These are phyloP conservation scores for Magnolia kwangsiensis DNA, from an alignment of 164 flowering plant genomes.

Conservation along the genomic window DNA sequence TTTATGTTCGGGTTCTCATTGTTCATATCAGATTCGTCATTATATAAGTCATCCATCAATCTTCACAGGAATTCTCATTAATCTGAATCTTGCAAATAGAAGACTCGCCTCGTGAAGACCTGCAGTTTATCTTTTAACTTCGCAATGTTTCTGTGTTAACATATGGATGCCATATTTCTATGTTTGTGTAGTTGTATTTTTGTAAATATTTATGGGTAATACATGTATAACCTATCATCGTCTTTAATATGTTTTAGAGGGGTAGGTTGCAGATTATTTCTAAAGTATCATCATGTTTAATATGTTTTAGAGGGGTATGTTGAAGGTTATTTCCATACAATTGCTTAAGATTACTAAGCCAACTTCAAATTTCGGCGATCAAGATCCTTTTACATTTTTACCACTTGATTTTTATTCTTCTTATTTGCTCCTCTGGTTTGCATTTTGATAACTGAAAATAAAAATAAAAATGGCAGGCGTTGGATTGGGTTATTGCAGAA, in stretches of 20 bases:
- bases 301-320: not conserved
- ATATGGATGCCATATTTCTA: not conserved
- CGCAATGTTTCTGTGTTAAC: not conserved
- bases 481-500: slow-evolving; percentile 91
- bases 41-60: not conserved
- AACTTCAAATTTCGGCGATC: not conserved
- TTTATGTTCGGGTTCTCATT: not conserved
- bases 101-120: too few relatives aligned
- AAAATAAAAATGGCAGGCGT: slow-evolving; percentile 40
- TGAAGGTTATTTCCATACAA: not conserved
- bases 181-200: not conserved
- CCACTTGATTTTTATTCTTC: not conserved
- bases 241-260: not conserved
- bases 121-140: too few relatives aligned
- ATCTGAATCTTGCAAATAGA: not conserved
- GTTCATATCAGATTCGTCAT: not conserved
- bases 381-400: not conserved
- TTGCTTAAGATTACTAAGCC: not conserved
- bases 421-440: not conserved
- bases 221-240: not conserved
- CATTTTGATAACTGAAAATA: not conserved
- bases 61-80: not conserved
- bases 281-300: not conserved
- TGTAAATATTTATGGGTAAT: not conserved
- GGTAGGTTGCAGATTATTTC: not conserved